phyloP scores from a whole-genome alignment of 2,329 filamentous ascomycete genomes.

The Aphanoascus verrucosus region DNA sequence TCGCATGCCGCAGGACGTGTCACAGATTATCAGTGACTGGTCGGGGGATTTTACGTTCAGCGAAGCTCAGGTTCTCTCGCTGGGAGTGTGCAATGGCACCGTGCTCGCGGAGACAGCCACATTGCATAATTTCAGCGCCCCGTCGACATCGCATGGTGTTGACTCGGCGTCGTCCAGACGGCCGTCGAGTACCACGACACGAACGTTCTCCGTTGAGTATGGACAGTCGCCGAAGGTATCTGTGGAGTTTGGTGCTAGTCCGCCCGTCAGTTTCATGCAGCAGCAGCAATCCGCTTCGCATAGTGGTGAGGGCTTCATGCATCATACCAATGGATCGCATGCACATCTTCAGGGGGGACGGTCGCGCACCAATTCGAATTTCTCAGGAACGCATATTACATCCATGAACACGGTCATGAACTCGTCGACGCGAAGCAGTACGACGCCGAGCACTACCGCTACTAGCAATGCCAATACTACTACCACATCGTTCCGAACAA shows the following conservation, averaged over 20 bases:
- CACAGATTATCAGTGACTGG: slow-evolving; percentile 68
- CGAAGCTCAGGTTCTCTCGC: slow-evolving; percentile 57
- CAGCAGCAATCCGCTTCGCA: slow-evolving; percentile 19
- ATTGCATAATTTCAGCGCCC: slow-evolving; percentile 48
- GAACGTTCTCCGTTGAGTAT: slow-evolving; percentile 52
- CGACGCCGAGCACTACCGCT: slow-evolving; percentile 37
- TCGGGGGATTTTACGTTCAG: slow-evolving; percentile 65
- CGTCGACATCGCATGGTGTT: slow-evolving; percentile 34
- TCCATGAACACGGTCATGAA: slow-evolving; percentile 41
- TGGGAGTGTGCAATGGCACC: slow-evolving; percentile 68
- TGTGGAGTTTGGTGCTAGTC: slow-evolving; percentile 54
- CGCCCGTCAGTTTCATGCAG: slow-evolving; percentile 23
- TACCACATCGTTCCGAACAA: slow-evolving; percentile 9
- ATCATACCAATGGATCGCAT: slow-evolving; percentile 20
- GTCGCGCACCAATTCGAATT: slow-evolving; percentile 46
- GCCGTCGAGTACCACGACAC: slow-evolving; percentile 40
- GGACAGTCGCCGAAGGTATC: slow-evolving; percentile 54
- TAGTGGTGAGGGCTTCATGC: slow-evolving; percentile 27
- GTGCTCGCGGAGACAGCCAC: slow-evolving; percentile 49
- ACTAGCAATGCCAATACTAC: background rate
- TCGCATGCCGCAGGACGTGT: slow-evolving; percentile 52
- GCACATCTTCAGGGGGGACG: slow-evolving; percentile 32
- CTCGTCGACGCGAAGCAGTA: slow-evolving; percentile 46
- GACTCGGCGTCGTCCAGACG: slow-evolving; percentile 35
- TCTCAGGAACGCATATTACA: slow-evolving; percentile 42